Conservation (phyloP, 768 basidiomycete species). For the Phlegmacium glaucopus region DNA sequence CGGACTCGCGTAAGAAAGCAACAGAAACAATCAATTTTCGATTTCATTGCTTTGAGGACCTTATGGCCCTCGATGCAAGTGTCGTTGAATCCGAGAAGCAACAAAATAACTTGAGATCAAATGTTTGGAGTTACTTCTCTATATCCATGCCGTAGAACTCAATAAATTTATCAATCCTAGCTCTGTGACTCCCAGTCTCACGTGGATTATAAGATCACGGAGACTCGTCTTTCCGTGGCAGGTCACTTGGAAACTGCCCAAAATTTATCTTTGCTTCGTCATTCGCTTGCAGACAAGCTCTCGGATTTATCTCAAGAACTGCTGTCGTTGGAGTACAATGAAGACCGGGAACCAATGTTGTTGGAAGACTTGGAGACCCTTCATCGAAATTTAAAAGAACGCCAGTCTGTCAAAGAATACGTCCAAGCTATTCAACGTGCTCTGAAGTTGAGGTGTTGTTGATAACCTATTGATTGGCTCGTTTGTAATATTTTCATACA, state of each 20-base stretch:
- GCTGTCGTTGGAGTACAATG: slow-evolving; percentile 49
- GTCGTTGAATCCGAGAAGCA: slow-evolving; percentile 40
- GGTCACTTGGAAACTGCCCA: slow-evolving; percentile 61
- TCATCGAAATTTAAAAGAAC: slow-evolving; percentile 72
- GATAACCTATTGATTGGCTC: background rate
- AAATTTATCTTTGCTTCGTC: slow-evolving; percentile 71
- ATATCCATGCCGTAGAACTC: slow-evolving; percentile 20
- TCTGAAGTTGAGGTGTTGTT: slow-evolving; percentile 64
- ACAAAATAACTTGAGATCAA: slow-evolving; percentile 37
- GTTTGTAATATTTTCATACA: slow-evolving; percentile 23
- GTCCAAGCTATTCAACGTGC: slow-evolving; percentile 70
- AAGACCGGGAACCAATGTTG: slow-evolving; percentile 54
- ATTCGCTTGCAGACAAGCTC: slow-evolving; percentile 77
- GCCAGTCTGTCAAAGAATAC: slow-evolving; percentile 75
- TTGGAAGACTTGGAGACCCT: slow-evolving; percentile 81
- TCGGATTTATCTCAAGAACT: slow-evolving; percentile 63
- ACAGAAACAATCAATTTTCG: slow-evolving; percentile 39
- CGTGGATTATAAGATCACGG: slow-evolving; percentile 42
- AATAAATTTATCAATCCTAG: slow-evolving; percentile 50
- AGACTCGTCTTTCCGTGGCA: slow-evolving; percentile 45
- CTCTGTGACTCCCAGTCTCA: slow-evolving; percentile 48
- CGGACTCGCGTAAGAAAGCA: slow-evolving; percentile 33
- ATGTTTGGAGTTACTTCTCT: slow-evolving; percentile 35
- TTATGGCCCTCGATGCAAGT: slow-evolving; percentile 42
- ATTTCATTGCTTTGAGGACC: slow-evolving; percentile 47